Base-by-base conservation (phyloP, 1,139 yeast genomes). In the Geotrichum cucujoidarum region DNA sequence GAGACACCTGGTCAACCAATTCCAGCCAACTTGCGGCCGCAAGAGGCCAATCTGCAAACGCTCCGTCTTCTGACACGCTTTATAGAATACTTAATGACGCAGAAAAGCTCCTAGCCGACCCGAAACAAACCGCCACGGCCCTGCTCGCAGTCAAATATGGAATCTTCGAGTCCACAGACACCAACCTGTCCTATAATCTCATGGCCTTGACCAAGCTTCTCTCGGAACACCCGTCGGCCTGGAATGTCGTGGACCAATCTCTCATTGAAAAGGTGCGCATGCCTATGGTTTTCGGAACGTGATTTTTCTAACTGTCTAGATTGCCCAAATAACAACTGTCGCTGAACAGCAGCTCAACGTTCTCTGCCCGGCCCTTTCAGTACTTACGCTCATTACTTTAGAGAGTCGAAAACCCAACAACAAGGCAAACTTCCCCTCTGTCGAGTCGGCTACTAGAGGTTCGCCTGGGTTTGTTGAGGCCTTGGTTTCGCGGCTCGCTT, bases 111-210 rank as follows among this genome's bases (percentile, higher is more conserved):
- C 51, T 62, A 16, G 45, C 59, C 8, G 65, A 62, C 45, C 57
- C 62, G 4, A 58, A 61, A 39, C 55, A 53, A 36, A 58, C 62
- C 4, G 66, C 65, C 8, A 55, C 59, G 14, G 63, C 64, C 16
- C 53, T 62, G 32, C 53, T 60, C 40, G 56, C 61, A 18, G 53
- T 62, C 40, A 62, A 61, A 40, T 61, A 61, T 53, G 65, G 60
- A 14, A 60, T 62, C 38, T 55, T 58, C 24, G 63, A 61, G 41
- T 55, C 57, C n/a, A 39, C 55, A 6, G 63, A 59, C 33, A 47
- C 54, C n/a, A 51, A 55, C 29, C 43, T 61, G 33, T 53, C 60
- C 13, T 57, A 59, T 45, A 55, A 58, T 30, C 53, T 62, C 29
- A 57, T 56, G 54, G 55, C 62, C 13, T 52, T 60, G 17, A 48